Percentiles rank a stretch among this genome's conserved stretches.
Conservation (phyloP, 352 stramenopile genomes). For the Phytophthora kernoviae region DNA sequence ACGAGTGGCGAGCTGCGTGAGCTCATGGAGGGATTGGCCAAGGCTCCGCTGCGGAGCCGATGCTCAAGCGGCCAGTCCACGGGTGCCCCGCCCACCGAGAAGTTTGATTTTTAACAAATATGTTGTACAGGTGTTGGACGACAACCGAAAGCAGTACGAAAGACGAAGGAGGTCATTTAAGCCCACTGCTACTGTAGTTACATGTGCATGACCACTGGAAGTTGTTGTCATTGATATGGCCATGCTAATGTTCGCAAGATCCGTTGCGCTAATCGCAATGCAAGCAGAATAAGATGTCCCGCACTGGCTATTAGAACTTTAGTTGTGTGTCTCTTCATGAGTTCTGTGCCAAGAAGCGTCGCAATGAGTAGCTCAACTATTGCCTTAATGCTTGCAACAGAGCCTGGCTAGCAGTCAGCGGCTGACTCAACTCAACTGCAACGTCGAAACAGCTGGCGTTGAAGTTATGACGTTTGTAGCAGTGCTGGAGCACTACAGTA, state of each 20-base stretch:
- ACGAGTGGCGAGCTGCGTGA: constrained; percentile 67
- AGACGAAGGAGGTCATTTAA: neutral
- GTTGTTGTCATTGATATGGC: neutral
- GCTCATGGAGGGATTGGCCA: constrained; percentile 58
- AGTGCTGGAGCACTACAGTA: neutral
- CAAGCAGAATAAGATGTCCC: neutral
- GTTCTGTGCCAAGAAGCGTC: too few species aligned
- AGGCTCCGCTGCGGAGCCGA: constrained; percentile 47
- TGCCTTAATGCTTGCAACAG: neutral
- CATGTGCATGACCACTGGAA: neutral
- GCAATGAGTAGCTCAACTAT: too few species aligned
- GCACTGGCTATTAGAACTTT: neutral
- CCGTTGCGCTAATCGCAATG: neutral
- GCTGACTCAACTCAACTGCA: constrained; percentile 9
- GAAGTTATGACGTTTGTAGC: constrained; percentile 2
- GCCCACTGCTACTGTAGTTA: neutral
- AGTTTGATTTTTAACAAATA: constrained; percentile 46
- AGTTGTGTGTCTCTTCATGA: neutral
- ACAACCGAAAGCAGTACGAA: constrained; percentile 1
- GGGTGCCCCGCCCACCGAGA: constrained; percentile 54
- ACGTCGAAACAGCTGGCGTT: constrained; percentile 27
- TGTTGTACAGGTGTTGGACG: neutral
- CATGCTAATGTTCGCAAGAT: neutral
- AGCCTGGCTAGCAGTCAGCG: too few species aligned
- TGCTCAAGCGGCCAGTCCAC: constrained; percentile 61